Evolutionary conservation across 1,139 yeast species (phyloP), one percentile per base, ranked within the genome.

Genomic region (Hansenula lynferdii): DNA sequence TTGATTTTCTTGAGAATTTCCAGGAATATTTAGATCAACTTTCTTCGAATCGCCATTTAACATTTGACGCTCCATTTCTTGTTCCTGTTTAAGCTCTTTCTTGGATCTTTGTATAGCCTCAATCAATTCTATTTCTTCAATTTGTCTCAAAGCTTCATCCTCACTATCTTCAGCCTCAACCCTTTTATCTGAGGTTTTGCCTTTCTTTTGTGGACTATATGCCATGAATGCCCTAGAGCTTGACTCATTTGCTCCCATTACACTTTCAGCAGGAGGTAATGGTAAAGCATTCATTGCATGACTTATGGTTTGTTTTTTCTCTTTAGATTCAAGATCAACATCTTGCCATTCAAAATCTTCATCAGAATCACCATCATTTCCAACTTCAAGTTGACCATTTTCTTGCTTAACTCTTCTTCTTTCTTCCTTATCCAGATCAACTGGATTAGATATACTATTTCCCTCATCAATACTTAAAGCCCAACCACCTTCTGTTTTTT

Each of bases 401-500:
- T 41, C 50, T 27, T 58, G 62, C 14, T 56, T 44, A 12, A 49
- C 47, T 23, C 10, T n/a, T 29, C 19, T 23, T 19, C 41, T 42
- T 4, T 37, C 38, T 24, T 42, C 39, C 25, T 26, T 45, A 37
- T 71, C 77, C 17, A 75, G 41, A 3, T 61, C 55, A 32, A 76
- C 69, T 1, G 81, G 77, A 23, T 68, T 65, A 0, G 62, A 54
- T 4, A 52, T 53, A 8, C 63, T 58, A 2, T 64, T 52, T 4
- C 73, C 75, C 19, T 63, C 67, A 6, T 62, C 67, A 5, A 65
- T 66, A 0, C 94, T 79, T 31, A 94, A 63, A 0, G 94, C 78
- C 90, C 95, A 92, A 0, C 98, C 98, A 48, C 80, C 82, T 8
- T 81, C 86, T 34, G 83, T 85, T 48, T 84, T 77, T 24, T 83